Evolutionary conservation across 1,284 basidiomycete species (phyloP).

Genomic region (Marasmius fiardii): DNA sequence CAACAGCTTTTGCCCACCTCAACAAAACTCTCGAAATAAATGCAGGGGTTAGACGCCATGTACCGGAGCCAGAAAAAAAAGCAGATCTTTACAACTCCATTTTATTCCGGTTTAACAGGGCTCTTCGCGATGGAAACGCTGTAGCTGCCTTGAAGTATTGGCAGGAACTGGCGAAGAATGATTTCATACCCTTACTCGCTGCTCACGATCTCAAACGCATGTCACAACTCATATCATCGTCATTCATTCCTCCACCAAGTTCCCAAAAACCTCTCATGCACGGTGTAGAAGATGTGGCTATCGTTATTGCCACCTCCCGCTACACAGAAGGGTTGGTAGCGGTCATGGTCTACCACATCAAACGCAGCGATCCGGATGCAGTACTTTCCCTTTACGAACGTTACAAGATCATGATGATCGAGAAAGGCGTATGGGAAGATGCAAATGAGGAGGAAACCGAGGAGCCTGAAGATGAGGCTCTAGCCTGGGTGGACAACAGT

Average conservation of each 20-base stretch:
- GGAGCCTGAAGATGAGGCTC: constrained; percentile 2
- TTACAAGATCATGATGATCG: constrained; percentile 29
- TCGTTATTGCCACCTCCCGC: constrained; percentile 38
- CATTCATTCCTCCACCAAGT: constrained; percentile 21
- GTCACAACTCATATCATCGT: constrained; percentile 31
- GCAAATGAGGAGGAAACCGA: constrained; percentile 18
- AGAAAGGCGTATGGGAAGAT: constrained; percentile 22
- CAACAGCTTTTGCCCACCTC: constrained; percentile 5
- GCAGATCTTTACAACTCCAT: constrained; percentile 31
- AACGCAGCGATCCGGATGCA: constrained; percentile 33
- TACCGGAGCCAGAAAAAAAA: constrained; percentile 27
- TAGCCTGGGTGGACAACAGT: constrained; percentile 16
- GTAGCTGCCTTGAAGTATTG: constrained; percentile 35
- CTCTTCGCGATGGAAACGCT: constrained; percentile 30
- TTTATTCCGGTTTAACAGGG: constrained; percentile 32
- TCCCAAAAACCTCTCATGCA: constrained; percentile 20
- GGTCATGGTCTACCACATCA: constrained; percentile 47
- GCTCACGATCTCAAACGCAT: constrained; percentile 35
- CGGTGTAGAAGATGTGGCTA: constrained; percentile 42
- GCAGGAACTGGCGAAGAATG: constrained; percentile 39
- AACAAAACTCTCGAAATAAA: constrained; percentile 9
- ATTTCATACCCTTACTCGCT: constrained; percentile 40
- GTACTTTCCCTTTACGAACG: constrained; percentile 46
- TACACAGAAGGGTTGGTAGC: constrained; percentile 45
- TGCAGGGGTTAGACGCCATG: constrained; percentile 8